Evolutionary conservation across 805 yeast species (phyloP).

Genomic region (Yamadazyma takamatsuzukensis): DNA sequence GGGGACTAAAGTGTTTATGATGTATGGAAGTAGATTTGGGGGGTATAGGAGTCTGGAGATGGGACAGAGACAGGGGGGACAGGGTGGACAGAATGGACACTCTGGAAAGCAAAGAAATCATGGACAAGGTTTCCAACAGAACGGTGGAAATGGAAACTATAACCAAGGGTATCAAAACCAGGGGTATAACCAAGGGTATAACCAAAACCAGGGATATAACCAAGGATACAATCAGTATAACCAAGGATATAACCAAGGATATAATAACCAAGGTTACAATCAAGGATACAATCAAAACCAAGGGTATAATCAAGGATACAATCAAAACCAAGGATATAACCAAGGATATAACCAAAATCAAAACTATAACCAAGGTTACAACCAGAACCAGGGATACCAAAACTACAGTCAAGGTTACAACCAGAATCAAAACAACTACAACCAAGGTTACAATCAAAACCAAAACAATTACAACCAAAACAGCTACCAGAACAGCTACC

Average conservation of each 20-base stretch:
- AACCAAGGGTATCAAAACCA: conserved; percentile 2
- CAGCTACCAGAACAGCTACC: conserved; percentile 9
- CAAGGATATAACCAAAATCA: conserved; percentile 13
- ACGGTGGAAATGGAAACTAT: conserved; percentile 1
- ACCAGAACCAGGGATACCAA: conserved; percentile 11
- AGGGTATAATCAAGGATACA: conserved; percentile 13
- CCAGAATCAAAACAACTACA: conserved; percentile 11
- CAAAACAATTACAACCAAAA: conserved; percentile 5
- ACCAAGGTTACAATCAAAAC: conserved; percentile 11
- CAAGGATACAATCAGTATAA: not conserved
- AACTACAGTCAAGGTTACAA: conserved; percentile 8
- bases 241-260: conserved; percentile 13
- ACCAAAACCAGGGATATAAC: conserved; percentile 1
- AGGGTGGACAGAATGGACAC: conserved; percentile 5
- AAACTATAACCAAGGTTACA: conserved; percentile 7
- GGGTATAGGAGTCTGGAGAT: conserved; percentile 33
- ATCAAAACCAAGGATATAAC: conserved; percentile 1
- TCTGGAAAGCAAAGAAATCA: too few relatives aligned
- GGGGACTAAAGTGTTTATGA: conserved; percentile 28
- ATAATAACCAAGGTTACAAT: conserved; percentile 15
- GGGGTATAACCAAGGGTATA: conserved; percentile 4
- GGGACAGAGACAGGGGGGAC: too few relatives aligned
- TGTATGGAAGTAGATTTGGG: conserved; percentile 33
- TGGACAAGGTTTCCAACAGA: too few relatives aligned
- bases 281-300: conserved; percentile 11